Conservation (phyloP, 2,329 filamentous ascomycete species). For the Atkinsonella texensis region DNA sequence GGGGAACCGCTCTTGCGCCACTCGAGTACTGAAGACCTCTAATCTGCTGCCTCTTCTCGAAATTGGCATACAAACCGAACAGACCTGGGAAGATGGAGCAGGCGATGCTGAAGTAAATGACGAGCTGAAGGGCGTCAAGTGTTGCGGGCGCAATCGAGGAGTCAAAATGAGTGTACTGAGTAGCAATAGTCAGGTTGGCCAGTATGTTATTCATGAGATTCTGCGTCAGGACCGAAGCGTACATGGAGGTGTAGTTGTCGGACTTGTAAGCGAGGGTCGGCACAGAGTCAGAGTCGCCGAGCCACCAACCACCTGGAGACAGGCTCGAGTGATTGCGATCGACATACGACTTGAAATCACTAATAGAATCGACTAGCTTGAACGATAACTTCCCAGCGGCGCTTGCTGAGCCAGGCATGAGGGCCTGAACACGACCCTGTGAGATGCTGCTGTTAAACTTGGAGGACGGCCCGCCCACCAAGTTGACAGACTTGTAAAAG, state of each 20-base stretch:
- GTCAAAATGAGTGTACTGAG: conserved; percentile 60
- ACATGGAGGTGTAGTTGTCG: conserved; percentile 35
- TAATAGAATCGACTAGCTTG: conserved; percentile 33
- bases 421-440: conserved; percentile 6
- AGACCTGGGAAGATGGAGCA: conserved; percentile 73
- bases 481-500: conserved; percentile 9
- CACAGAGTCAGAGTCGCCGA: conserved; percentile 42
- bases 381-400: conserved; percentile 9
- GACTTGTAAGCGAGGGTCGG: conserved; percentile 59
- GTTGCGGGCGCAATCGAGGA: conserved; percentile 53
- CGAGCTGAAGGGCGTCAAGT: conserved; percentile 64
- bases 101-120: conserved; percentile 71
- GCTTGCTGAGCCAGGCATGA: conserved; percentile 4
- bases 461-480: conserved; percentile 15
- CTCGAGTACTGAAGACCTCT: conserved; percentile 85
- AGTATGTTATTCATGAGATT: conserved; percentile 51
- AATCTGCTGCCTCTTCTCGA: conserved; percentile 67
- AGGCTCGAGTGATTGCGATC: conserved; percentile 49
- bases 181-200: conserved; percentile 51
- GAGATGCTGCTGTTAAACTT: conserved; percentile 7
- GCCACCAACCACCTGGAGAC: conserved; percentile 65
- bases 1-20: conserved; percentile 69
- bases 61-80: conserved; percentile 80
- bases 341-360: conserved; percentile 56
- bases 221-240: conserved; percentile 43